These are phyloP conservation scores for Paralagenidium karlingii DNA, from an alignment of 352 stramenopile genomes.

Conservation along the genomic window DNA sequence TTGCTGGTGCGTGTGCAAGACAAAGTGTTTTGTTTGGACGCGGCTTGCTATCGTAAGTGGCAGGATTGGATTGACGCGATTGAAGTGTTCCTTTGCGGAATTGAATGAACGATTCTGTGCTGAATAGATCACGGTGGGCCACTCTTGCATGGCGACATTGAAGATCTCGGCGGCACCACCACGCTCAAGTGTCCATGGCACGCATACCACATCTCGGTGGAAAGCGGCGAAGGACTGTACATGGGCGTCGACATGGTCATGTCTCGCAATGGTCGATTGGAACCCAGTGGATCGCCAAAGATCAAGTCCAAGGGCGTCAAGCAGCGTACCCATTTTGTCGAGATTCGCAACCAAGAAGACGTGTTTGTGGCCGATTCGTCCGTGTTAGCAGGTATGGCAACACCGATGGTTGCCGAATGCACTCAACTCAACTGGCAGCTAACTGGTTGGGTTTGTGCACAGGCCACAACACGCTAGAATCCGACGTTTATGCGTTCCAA, in stretches of 20 bases:
- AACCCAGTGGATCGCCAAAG: conserved; percentile 15
- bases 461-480: conserved; percentile 27
- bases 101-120: neutral
- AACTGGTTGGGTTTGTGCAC: conserved; percentile 2
- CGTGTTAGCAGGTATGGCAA: conserved; percentile 23
- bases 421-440: neutral
- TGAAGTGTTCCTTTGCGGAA: neutral
- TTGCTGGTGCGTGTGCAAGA: conserved; percentile 50
- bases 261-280: conserved; percentile 19
- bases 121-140: conserved; percentile 63
- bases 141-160: conserved; percentile 68
- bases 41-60: conserved; percentile 69
- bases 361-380: conserved; percentile 74
- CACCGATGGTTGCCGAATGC: neutral
- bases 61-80: neutral
- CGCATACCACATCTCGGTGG: conserved; percentile 71
- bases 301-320: conserved; percentile 79
- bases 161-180: conserved; percentile 63
- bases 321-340: conserved; percentile 71
- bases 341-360: conserved; percentile 46
- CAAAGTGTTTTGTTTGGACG: conserved; percentile 75
- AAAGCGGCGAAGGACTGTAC: conserved; percentile 75
- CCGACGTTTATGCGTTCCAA: conserved; percentile 66
- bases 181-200: conserved; percentile 81
- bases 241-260: conserved; percentile 69